Percentiles rank a stretch among this genome's conserved stretches.
These are phyloP conservation scores for Telfairia occidentalis DNA, from an alignment of 331 rosid genomes.

Conservation along the genomic window DNA sequence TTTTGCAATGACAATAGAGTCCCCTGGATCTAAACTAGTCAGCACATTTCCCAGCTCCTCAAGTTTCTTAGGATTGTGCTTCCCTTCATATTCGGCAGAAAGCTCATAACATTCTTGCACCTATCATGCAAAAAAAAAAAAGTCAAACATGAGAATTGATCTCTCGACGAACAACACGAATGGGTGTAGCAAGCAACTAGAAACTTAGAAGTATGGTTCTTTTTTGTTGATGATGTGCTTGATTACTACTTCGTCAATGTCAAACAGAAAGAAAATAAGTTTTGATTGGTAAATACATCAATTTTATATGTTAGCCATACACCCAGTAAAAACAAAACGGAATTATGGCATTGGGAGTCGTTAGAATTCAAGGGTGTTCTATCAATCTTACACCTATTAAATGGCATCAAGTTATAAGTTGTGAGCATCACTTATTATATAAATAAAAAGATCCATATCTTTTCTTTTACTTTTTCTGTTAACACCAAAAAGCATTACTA, in stretches of 20 bases:
- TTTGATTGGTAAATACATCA: neutral
- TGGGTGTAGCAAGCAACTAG: neutral
- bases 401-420: neutral
- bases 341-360: neutral
- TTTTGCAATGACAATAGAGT: conserved; percentile 82
- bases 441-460: neutral
- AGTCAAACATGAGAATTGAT: neutral
- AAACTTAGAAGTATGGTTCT: neutral
- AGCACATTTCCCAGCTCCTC: conserved; percentile 72
- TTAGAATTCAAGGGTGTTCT: neutral
- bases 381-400: neutral
- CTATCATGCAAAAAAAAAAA: conserved; percentile 20
- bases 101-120: conserved; percentile 96
- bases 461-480: neutral
- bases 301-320: neutral
- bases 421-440: neutral
- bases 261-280: neutral
- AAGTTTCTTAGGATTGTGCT: conserved; percentile 68
- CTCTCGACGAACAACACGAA: neutral
- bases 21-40: conserved; percentile 91
- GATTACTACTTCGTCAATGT: neutral
- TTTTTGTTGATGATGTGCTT: neutral
- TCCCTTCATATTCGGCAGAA: conserved; percentile 92
- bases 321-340: neutral
- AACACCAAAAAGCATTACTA: neutral